A percentile compares a stretch with the other conserved stretches of the same genome.
Evolutionary conservation across 129 eudicot species (phyloP).

Genomic region (Erigeron canadensis): DNA sequence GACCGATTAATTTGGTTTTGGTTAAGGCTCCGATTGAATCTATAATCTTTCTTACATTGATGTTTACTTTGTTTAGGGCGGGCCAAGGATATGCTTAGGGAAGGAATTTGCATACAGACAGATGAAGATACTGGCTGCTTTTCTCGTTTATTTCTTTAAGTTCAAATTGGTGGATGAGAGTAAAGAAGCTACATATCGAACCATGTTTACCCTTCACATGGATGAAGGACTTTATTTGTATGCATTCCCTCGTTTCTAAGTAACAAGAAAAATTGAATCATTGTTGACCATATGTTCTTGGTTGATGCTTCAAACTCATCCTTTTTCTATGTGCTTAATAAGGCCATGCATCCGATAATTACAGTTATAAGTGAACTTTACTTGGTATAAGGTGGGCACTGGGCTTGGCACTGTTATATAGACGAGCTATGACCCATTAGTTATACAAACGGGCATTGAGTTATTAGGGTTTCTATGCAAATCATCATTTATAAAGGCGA

Average conservation of each 20-base stretch:
- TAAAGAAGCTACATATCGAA: constrained; percentile 9
- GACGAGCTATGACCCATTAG: too few species aligned
- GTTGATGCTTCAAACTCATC: not conserved
- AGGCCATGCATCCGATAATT: too few species aligned
- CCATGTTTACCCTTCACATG: constrained; percentile 9
- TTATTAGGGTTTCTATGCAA: too few species aligned
- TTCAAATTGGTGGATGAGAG: constrained; percentile 6
- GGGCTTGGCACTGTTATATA: too few species aligned
- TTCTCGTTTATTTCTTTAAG: not conserved
- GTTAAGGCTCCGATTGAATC: not conserved
- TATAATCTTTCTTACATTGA: not conserved
- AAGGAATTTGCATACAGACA: constrained; percentile 9
- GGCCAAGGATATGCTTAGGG: constrained; percentile 3
- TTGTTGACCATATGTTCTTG: not conserved
- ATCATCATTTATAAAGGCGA: too few species aligned
- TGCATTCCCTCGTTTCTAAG: not conserved
- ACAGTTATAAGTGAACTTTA: too few species aligned
- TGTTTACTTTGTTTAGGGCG: constrained; percentile 4
- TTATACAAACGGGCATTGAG: too few species aligned
- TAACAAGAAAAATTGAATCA: not conserved
- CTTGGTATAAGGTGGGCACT: too few species aligned
- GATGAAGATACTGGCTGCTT: constrained; percentile 1
- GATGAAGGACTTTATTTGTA: not conserved
- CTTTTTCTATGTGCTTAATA: not conserved
- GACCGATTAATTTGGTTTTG: not conserved